Evolutionary conservation across 1,284 basidiomycete genomes (phyloP).

Genomic region (Cryptococcus jaspeensis): DNA sequence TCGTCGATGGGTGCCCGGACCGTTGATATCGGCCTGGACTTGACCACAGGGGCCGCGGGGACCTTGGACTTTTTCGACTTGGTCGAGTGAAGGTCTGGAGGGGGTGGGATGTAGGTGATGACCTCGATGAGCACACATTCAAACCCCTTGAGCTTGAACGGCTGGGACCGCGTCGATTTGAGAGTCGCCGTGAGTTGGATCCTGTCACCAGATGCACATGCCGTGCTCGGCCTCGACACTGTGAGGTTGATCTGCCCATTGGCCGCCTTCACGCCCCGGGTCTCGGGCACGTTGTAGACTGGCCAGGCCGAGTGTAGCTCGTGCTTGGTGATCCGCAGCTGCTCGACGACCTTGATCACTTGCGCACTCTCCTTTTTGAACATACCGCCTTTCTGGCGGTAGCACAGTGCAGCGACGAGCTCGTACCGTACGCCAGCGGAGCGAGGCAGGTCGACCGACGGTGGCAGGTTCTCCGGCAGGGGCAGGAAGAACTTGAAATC

Average conservation of each 20-base stretch:
- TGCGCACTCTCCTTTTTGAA: conserved; percentile 67
- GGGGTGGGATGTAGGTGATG: conserved; percentile 51
- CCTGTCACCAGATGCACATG: conserved; percentile 79
- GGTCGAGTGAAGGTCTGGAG: conserved; percentile 23
- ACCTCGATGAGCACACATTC: conserved; percentile 75
- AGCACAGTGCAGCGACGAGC: conserved; percentile 75
- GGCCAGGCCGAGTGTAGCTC: conserved; percentile 88
- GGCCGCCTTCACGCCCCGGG: conserved; percentile 58
- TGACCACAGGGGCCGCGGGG: conserved; percentile 60
- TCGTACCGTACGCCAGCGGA: conserved; percentile 80
- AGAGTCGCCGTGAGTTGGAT: conserved; percentile 68
- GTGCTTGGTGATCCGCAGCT: conserved; percentile 80
- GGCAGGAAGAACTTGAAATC: conserved; percentile 75
- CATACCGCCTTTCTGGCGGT: conserved; percentile 76
- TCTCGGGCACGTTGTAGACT: conserved; percentile 73
- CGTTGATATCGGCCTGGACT: conserved; percentile 50
- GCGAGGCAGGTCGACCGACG: conserved; percentile 70
- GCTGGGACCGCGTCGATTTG: conserved; percentile 52
- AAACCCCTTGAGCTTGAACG: conserved; percentile 74
- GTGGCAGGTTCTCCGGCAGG: conserved; percentile 79
- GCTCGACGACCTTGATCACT: conserved; percentile 60
- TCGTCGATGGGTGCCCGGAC: conserved; percentile 61
- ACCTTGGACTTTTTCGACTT: conserved; percentile 57
- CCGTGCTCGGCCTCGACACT: conserved; percentile 66
- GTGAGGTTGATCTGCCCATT: conserved; percentile 66